These are phyloP conservation scores for Elymus sibiricus DNA, from an alignment of 176 grass and related monocot species.

Conservation along the genomic window DNA sequence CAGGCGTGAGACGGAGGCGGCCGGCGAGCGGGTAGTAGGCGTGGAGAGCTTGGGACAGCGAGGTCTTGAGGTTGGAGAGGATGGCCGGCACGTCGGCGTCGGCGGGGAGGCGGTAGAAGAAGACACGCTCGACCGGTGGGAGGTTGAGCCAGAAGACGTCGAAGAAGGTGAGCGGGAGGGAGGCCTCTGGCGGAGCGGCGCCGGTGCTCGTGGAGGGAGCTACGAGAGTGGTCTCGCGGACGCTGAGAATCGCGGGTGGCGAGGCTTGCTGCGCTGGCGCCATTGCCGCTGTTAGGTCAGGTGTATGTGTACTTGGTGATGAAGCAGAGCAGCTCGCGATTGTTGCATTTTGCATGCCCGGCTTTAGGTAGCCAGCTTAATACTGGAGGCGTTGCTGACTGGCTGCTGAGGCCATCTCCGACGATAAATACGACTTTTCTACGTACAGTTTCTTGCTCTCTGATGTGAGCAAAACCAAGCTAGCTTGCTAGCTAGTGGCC, in stretches of 20 bases:
- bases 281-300: not conserved
- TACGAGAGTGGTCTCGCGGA: not conserved
- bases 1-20: not conserved
- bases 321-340: not conserved
- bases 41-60: not conserved
- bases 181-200: not conserved
- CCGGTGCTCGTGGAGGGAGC: not conserved
- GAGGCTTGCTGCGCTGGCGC: not conserved
- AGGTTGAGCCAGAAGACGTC: not conserved
- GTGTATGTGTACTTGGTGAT: not conserved
- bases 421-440: too few species aligned
- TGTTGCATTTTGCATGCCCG: too few species aligned
- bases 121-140: constrained; percentile 3
- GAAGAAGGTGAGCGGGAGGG: constrained; percentile 12
- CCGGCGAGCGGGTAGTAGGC: constrained; percentile 9
- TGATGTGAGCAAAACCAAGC: not conserved
- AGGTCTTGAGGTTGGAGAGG: not conserved
- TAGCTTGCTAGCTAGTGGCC: not conserved
- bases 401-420: too few species aligned
- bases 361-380: too few species aligned
- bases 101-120: not conserved
- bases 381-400: too few species aligned
- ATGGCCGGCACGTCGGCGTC: not conserved
- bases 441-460: too few species aligned
- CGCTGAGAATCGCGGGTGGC: not conserved